Base-by-base conservation (phyloP, 2,329 filamentous ascomycete species). In the Coleophoma eucalyptorum region DNA sequence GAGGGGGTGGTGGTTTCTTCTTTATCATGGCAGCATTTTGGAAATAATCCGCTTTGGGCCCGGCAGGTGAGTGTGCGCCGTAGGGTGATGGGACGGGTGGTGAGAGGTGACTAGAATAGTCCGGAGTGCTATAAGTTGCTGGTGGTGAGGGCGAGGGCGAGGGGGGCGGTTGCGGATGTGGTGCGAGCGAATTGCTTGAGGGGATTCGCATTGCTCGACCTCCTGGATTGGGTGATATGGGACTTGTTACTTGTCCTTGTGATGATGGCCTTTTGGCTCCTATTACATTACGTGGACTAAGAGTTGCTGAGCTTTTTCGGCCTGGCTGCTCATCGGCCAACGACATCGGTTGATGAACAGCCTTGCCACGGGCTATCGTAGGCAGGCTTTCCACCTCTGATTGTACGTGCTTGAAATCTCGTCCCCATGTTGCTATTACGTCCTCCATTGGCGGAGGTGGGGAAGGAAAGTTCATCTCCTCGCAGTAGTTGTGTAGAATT, bases 1-100 rank as follows among this genome's bases (percentile, higher is more conserved):
- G 86, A 0, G 89, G 89, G 0, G 88, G 88, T 0, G 88, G 87
- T 1, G 84, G 84, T 68, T 87, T 88, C 73, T 93, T 93, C 71
- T 87, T 89, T 4, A 68, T 72, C 5, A 71, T 70, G 4, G 51
- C 48, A 26, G 67, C 67, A 0, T 57, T 56, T 50, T 62, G 63
- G 62, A 71, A 46, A 63, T 67, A 63, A 45, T 66, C 62, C 19
- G 47, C 51, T 21, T 46, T 55, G 11, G 61, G 57, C 11, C 61
- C 62, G 1, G 60, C 60, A 1, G 62, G 60, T 7, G 64, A 58
- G 46, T 65, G 57, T 1, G 60, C 51, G 1, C 53, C 55, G 31
- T 62, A 58, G 7, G 62, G 58, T 15, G 62, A 62, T 3, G 43
- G 26, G 13, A 52, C 46, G 8, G 63, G 59, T 11, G 62, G 43